Evolutionary conservation across 371 early-diverging fungal species (phyloP), one percentile per base, ranked within the genome.

Genomic region (Fennellomyces sp.): DNA sequence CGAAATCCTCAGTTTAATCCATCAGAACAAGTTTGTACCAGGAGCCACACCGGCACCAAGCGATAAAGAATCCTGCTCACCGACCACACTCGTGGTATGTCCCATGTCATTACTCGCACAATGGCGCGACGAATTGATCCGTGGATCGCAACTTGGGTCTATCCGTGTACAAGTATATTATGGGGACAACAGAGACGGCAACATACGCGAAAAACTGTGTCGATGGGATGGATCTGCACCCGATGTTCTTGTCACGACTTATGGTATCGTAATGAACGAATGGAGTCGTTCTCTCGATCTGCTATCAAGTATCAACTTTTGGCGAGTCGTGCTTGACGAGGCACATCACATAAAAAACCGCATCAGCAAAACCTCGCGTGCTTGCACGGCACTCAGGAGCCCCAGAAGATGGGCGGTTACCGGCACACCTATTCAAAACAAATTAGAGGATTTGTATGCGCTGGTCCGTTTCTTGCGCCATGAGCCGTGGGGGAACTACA

Each of bases 381-480:
- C 86, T 0, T 86, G 84, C 42, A 78, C 66, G 39, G 78, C 69
- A n/a, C 51, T 95, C 19, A 70, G 74, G 35, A 83, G 88, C n/a
- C 63, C 63, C 15, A 77, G 91, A 38, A 74, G 93, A 39, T 94
- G 95, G 91, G 86, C 88, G 0, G 78, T 95, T 0, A 91, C 92
- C 2, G 92, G 91, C 4, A 91, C 91, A 7, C 91, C 91, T 25
- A 88, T 91, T 36, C 83, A 84, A 70, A 88, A 86, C 67, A 90
- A 90, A 59, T 64, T 92, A 11, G 86, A 83, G 56, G 97, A 96
- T 69, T 66, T 96, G 6, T 96, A 82, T 78, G 82, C 94, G 5
- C 72, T 96, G 8, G 84, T 95, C 0, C 83, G 87, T 31, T 96
- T 93, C 64, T 75, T 96, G 17, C 82, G 82, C 25, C 70, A 88